Evolutionary conservation across 805 yeast species (phyloP), one percentile per base, ranked within the genome.

Genomic region (Gaillardinia entomophila): DNA sequence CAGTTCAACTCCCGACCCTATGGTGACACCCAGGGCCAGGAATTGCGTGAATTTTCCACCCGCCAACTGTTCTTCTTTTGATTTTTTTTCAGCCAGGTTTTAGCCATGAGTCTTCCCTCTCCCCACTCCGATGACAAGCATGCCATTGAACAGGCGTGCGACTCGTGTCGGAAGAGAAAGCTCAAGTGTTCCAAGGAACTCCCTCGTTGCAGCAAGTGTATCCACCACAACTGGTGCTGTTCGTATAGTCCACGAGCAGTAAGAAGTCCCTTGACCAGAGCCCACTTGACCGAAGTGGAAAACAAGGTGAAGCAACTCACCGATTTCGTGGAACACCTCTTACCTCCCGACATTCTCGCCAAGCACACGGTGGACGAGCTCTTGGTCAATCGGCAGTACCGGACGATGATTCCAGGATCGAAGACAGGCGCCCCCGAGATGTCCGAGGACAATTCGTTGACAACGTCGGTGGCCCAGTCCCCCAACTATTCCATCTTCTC

Each of bases 191-290:
- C 94, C 19, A 86, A 84, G 48, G 85, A 79, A 38, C 67, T 59
- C 17, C 96, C 95, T 2, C 73, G 71, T 41, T 86, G 95, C 49
- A 62, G 79, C 28, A 84, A 84, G 48, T 86, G 96, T 60, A 54
- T 68, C 6, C 75, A 72, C 34, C 86, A 83, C 49, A 65, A 68
- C 15, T 80, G 94, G 83, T 71, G 72, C 20, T 86, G 96, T 55
- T 59, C 74, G 2, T 86, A 86, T 50, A 79, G 89, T 15, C 95
- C 96, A 12, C 67, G 83, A 38, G 72, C 79, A 2, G 79, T 82
- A 22, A 65, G 95, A 34, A 78, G 90, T 4, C 95, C 95, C 0
- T 60, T 86, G 35, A 86, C 95, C 0, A 63, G 96, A 43, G 86
- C 82, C 3, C 82, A 84, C 58, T 60, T 86, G 42, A 85, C 95